Evolutionary conservation across 257 asterid genomes (phyloP), one percentile per base, ranked within the genome.

Genomic region (Capsicum baccatum): DNA sequence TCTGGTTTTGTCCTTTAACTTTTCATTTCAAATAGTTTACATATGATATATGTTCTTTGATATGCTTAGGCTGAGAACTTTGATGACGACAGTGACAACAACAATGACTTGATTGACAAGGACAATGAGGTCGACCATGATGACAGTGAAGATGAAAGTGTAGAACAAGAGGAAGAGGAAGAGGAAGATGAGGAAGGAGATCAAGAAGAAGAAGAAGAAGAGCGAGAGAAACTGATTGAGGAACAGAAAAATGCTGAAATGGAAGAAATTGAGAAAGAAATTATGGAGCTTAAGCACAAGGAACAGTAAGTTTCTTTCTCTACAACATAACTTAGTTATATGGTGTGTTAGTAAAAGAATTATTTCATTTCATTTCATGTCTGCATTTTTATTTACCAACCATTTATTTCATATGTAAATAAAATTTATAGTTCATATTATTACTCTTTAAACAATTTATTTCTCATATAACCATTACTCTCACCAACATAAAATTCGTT

Each of bases 201-300:
- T 48, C 85, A 83, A 9, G 84, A 33, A 14, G 92, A 39, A 39
- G 42, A 39, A 39, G 42, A 58, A 3, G 83, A 82, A 39, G 88
- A 50, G 21, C 70, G 35, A 16, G 58, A 33, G 17, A 79, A 83
- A 66, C 86, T 47, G 56, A 81, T 76, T 14, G 91, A 85, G 37
- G 92, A 84, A 17, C 86, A 84, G 37, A 90, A 89, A 64, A 92
- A 86, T 63, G 92, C 87, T 48, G 98, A 91, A 89, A 85, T 95
- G 89, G 93, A 92, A 54, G 92, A 92, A 86, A 92, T 95, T 54
- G 95, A 91, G 90, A 90, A 94, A 88, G 99, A 94, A 87, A 89
- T 89, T 74, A 87, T 26, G 88, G 90, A 89, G 37, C 97, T 95
- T 74, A 91, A 80, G 83, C 88, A 91, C 37, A 87, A 91, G 86